Percentiles rank a stretch among this genome's conserved stretches.
These are phyloP conservation scores for Carex sylvatica DNA, from an alignment of 202 grass and related monocot genomes.

Conservation along the genomic window DNA sequence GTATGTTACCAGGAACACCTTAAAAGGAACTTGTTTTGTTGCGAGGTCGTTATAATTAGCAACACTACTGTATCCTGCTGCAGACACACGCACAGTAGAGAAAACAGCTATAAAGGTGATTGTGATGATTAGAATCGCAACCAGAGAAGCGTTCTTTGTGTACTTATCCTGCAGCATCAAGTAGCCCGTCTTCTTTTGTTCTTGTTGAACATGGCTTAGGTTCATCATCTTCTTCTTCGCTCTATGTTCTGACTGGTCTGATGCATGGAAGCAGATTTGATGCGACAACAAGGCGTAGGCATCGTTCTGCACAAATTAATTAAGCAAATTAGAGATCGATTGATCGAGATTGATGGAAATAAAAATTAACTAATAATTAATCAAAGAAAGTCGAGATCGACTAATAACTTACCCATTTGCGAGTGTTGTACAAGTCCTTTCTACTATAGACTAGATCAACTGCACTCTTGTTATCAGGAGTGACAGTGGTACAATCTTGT, in stretches of 20 bases:
- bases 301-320: background rate
- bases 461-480: background rate
- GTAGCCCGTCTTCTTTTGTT: background rate
- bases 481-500: conserved; percentile 3
- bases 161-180: background rate
- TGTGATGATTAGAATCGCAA: background rate
- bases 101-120: background rate
- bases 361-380: background rate
- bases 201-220: background rate
- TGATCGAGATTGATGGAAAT: background rate
- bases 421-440: background rate
- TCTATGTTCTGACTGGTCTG: background rate
- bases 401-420: conserved; percentile 19
- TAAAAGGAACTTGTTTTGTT: background rate
- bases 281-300: background rate
- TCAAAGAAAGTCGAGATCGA: background rate
- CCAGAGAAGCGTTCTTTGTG: background rate
- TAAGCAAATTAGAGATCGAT: background rate
- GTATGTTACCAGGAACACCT: background rate
- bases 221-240: background rate
- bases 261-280: background rate
- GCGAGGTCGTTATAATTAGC: background rate
- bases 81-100: background rate
- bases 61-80: background rate
- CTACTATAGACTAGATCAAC: background rate